Percentiles rank a stretch among this genome's conserved stretches.
These are phyloP conservation scores for Claviceps quebecensis DNA, from an alignment of 2,329 filamentous ascomycete species.

Conservation along the genomic window DNA sequence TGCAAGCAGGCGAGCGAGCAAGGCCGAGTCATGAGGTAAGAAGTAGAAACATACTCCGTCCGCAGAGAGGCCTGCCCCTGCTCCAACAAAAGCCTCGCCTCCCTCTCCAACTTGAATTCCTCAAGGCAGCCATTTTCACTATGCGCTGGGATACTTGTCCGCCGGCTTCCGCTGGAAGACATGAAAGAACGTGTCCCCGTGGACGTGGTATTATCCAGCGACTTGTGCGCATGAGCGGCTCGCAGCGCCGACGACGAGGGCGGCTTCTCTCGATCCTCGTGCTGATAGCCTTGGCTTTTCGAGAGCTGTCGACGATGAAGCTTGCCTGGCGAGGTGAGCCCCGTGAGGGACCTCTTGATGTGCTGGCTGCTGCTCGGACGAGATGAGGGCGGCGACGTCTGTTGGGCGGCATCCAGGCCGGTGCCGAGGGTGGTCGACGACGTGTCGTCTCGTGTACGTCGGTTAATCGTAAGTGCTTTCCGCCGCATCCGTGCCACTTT, in stretches of 20 bases:
- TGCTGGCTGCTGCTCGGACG: slow-evolving; percentile 30
- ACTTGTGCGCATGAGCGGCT: slow-evolving; percentile 21
- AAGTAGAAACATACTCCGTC: slow-evolving; percentile 17
- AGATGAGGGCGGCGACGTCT: slow-evolving; percentile 2
- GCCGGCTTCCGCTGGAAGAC: slow-evolving; percentile 29
- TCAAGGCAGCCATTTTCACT: slow-evolving; percentile 18
- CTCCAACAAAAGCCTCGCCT: slow-evolving; percentile 28
- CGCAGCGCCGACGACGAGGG: neutral
- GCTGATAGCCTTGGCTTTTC: slow-evolving; percentile 17
- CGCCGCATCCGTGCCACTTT: neutral
- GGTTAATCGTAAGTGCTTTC: neutral
- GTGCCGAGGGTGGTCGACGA: slow-evolving; percentile 5
- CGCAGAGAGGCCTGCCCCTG: slow-evolving; percentile 15
- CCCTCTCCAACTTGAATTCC: slow-evolving; percentile 24
- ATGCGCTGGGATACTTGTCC: slow-evolving; percentile 25
- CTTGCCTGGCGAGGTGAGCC: slow-evolving; percentile 34
- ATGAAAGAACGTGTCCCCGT: slow-evolving; percentile 30
- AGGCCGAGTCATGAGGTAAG: too few relatives aligned
- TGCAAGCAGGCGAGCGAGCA: too few relatives aligned
- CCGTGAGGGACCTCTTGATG: slow-evolving; percentile 41
- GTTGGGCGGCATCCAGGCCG: slow-evolving; percentile 1
- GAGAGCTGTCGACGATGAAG: slow-evolving; percentile 22
- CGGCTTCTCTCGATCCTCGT: slow-evolving; percentile 17
- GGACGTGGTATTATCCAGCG: slow-evolving; percentile 31
- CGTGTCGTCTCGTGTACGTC: slow-evolving; percentile 3